phyloP scores from a whole-genome alignment of 805 yeast genomes.

The Clavispora asparagi region DNA sequence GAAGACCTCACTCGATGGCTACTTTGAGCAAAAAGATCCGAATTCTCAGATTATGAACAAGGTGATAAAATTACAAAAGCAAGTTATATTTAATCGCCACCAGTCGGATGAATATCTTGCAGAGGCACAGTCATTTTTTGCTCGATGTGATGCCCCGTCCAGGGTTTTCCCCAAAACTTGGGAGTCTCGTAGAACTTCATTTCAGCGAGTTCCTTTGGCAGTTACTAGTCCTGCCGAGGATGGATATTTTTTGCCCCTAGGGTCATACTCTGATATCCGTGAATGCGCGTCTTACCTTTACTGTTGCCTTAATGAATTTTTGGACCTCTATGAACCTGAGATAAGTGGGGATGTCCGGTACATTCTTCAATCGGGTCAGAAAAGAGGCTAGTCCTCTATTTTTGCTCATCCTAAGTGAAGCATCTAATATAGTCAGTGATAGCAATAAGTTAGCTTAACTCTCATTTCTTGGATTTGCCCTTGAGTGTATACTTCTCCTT shows the following conservation, averaged over 20 bases:
- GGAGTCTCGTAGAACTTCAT: conserved; percentile 14
- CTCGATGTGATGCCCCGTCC: conserved; percentile 21
- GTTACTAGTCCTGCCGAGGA: conserved; percentile 17
- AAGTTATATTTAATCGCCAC: conserved; percentile 20
- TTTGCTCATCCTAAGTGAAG: background rate
- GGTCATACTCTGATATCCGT: conserved; percentile 27
- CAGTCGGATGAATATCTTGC: conserved; percentile 19
- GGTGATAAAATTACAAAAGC: conserved; percentile 24
- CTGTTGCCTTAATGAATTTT: conserved; percentile 27
- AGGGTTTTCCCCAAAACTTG: conserved; percentile 28
- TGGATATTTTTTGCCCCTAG: conserved; percentile 33
- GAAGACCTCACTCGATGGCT: background rate
- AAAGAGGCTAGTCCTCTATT: background rate
- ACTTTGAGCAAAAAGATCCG: conserved; percentile 4
- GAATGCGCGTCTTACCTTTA: conserved; percentile 29
- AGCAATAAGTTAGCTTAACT: background rate
- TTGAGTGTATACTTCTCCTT: conserved; percentile 51
- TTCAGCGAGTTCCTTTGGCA: background rate
- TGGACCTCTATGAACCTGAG: conserved; percentile 16
- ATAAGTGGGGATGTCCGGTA: conserved; percentile 9
- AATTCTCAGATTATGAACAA: conserved; percentile 14
- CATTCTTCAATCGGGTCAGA: conserved; percentile 8
- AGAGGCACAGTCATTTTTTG: conserved; percentile 23
- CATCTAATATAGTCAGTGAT: background rate
- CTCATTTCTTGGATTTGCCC: conserved; percentile 3